Percentiles rank a stretch among this genome's conserved stretches.
phyloP scores from a whole-genome alignment of 371 early-diverging fungal species.

The Mucor indicus region DNA sequence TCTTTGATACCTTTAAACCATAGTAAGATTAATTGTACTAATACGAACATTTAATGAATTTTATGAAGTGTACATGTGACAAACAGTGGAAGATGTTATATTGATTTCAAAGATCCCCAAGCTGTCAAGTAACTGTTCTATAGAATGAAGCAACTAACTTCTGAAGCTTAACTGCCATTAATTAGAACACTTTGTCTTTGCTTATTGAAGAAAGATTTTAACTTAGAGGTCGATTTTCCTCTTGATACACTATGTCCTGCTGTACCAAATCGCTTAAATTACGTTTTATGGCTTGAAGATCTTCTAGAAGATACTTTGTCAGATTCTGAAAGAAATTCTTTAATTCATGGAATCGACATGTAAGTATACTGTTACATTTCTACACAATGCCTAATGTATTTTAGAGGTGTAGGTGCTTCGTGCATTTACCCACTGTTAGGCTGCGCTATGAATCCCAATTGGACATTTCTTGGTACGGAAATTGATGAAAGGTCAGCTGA shows the following conservation, averaged over 20 bases:
- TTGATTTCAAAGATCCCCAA: conserved; percentile 40
- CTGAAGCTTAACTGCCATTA: neutral
- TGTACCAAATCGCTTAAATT: conserved; percentile 64
- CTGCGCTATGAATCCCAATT: conserved; percentile 38
- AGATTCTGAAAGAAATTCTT: neutral
- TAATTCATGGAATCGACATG: conserved; percentile 60
- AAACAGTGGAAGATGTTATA: conserved; percentile 12
- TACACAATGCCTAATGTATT: neutral
- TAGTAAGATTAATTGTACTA: conserved; percentile 1
- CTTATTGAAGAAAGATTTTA: conserved; percentile 56
- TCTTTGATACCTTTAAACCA: conserved; percentile 15
- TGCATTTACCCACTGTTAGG: conserved; percentile 76
- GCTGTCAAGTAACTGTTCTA: conserved; percentile 35
- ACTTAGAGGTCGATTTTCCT: conserved; percentile 58
- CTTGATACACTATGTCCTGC: conserved; percentile 64
- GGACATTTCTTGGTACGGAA: conserved; percentile 64
- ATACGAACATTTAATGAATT: neutral
- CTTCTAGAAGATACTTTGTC: conserved; percentile 36
- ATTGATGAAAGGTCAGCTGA: conserved; percentile 48
- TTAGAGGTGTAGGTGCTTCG: conserved; percentile 71
- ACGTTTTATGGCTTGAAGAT: conserved; percentile 64
- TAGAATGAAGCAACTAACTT: neutral
- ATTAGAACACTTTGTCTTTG: conserved; percentile 51
- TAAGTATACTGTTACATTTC: conserved; percentile 12
- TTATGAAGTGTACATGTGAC: conserved; percentile 16